Evolutionary conservation across 2,329 filamentous ascomycete species (phyloP).

Genomic region (Alternaria incomplexa): DNA sequence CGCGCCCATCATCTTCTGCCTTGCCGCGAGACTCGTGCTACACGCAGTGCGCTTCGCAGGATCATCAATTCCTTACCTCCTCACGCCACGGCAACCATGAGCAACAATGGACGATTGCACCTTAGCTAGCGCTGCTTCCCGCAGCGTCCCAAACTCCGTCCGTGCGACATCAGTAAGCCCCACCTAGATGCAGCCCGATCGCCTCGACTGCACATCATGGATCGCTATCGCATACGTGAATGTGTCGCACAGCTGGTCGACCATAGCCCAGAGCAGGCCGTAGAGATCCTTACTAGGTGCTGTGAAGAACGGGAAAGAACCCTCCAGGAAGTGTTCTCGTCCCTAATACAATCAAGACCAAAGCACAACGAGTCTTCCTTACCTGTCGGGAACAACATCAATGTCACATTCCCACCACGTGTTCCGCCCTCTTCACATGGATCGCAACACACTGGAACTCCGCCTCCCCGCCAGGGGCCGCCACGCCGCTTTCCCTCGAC

Average conservation of each 20-base stretch:
- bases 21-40: background rate
- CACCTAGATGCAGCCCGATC: background rate
- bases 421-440: background rate
- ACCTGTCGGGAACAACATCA: background rate
- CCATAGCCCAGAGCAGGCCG: background rate
- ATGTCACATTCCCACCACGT: background rate
- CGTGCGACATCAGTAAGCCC: background rate
- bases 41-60: background rate
- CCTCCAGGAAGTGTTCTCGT: background rate
- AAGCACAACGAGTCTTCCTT: background rate
- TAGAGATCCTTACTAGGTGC: background rate
- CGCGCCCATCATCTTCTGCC: background rate
- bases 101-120: background rate
- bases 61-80: background rate
- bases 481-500: background rate
- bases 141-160: background rate
- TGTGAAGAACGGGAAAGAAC: background rate
- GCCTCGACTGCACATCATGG: background rate
- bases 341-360: background rate
- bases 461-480: background rate
- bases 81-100: background rate
- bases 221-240: background rate
- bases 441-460: background rate
- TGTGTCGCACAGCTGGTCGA: background rate
- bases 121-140: background rate